These are phyloP conservation scores for Platismatia glauca DNA, from an alignment of 495 filamentous ascomycete species.

Conservation along the genomic window DNA sequence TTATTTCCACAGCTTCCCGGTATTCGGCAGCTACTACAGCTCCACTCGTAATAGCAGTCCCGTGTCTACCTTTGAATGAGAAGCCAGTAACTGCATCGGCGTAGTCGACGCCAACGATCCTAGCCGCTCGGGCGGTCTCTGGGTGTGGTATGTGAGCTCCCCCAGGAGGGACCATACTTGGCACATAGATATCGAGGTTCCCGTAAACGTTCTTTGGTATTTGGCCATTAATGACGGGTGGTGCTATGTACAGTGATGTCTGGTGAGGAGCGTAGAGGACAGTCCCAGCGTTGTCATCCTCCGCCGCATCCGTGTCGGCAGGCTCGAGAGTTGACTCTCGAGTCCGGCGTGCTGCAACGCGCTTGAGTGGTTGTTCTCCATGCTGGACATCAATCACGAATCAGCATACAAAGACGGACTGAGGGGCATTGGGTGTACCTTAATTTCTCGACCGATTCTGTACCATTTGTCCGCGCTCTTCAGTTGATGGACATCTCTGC, in stretches of 20 bases:
- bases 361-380: conserved; percentile 70
- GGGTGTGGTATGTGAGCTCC: conserved; percentile 62
- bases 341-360: conserved; percentile 41
- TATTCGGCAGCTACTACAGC: conserved; percentile 65
- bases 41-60: conserved; percentile 69
- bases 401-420: background rate
- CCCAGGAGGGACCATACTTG: conserved; percentile 83
- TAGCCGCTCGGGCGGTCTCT: conserved; percentile 62
- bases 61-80: conserved; percentile 69
- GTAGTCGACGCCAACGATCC: conserved; percentile 72
- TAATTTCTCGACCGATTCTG: conserved; percentile 69
- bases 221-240: conserved; percentile 61
- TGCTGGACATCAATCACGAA: conserved; percentile 14
- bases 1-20: conserved; percentile 59
- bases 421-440: conserved; percentile 17
- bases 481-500: conserved; percentile 67
- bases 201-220: conserved; percentile 82
- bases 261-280: conserved; percentile 27
- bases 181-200: conserved; percentile 86
- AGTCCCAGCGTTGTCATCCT: conserved; percentile 34
- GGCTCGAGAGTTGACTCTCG: conserved; percentile 30
- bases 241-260: conserved; percentile 59
- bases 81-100: conserved; percentile 88
- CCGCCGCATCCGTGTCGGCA: conserved; percentile 37
- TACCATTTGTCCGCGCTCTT: conserved; percentile 81